phyloP scores from a whole-genome alignment of 73 alveolate species.

The Paramecium sonneborni region DNA sequence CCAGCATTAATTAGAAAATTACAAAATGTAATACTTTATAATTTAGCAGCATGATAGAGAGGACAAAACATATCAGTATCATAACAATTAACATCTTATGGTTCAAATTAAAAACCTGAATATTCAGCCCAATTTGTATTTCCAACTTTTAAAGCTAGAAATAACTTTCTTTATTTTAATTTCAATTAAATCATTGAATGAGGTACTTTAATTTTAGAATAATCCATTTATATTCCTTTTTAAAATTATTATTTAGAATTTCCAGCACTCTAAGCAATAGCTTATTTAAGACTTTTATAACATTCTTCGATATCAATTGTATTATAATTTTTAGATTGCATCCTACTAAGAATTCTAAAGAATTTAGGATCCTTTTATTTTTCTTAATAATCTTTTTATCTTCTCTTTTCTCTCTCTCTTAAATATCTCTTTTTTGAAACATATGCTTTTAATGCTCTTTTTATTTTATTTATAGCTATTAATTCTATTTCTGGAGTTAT shows the following conservation, averaged over 20 bases:
- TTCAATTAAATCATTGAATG: constrained; percentile 18
- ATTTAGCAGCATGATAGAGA: constrained; percentile 35
- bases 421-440: background rate
- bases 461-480: constrained; percentile 7
- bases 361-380: background rate
- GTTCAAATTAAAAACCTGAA: constrained; percentile 34
- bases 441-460: constrained; percentile 27
- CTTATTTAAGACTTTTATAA: background rate
- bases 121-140: constrained; percentile 4
- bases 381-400: background rate
- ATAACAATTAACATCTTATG: constrained; percentile 23
- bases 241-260: background rate
- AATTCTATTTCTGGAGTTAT: constrained; percentile 35
- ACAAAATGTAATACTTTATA: constrained; percentile 8
- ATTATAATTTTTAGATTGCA: background rate
- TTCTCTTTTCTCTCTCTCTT: background rate
- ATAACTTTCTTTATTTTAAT: constrained; percentile 21
- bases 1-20: background rate
- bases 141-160: constrained; percentile 28
- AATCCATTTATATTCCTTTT: background rate
- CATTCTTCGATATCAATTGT: constrained; percentile 13
- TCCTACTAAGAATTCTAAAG: background rate
- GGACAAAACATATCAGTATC: constrained; percentile 22
- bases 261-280: background rate
- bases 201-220: background rate